Evolutionary conservation across 495 filamentous ascomycete species (phyloP), one percentile per base, ranked within the genome.

Genomic region (Thozetella sp.): DNA sequence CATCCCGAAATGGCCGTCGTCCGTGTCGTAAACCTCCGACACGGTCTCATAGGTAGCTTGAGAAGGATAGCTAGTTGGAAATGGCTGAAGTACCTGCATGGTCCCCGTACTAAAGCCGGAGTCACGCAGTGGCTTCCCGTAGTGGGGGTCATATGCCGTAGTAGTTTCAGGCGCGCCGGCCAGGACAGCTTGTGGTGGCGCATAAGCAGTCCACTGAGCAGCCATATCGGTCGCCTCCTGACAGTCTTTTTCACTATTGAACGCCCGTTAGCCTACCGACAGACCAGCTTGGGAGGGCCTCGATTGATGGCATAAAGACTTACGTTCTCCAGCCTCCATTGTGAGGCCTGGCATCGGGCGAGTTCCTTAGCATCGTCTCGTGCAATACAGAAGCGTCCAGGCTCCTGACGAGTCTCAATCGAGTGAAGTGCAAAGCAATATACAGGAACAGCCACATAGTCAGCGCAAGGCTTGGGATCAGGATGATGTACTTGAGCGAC

Each of bases 401-500:
- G 30, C 15, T 37, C 15, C 15, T 37, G 30, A 37, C 30, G 6
- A 37, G 6, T 37, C 30, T 6, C 15, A 37, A 37, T 15, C 30
- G 30, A 37, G 30, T 37, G 30, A 37, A 37, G 30, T 37, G 30
- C 30, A 37, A 15, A 15, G 15, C 6, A 15, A 37, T 37, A 15
- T 37, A 37, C 30, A 37, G 6, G 2, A 69, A n/a, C 11, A 63
- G 1, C 67, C 67, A 66, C 15, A 57, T 43, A 1, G 58, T 57
- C 22, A 64, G 20, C 6, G 66, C 63, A 3, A 73, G 27, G 20
- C 51, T 62, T 0, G 74, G 72, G 25, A 75, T 63, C 22, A 67
- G 45, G 54, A 74, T 71, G 34, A 75, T 53, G 11, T 64, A 59
- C 22, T 59, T 55, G 9, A 73, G 59, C 23, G 72, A 75, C 24